phyloP scores from a whole-genome alignment of 2,329 filamentous ascomycete genomes.

The Aspergillus pseudonomiae region DNA sequence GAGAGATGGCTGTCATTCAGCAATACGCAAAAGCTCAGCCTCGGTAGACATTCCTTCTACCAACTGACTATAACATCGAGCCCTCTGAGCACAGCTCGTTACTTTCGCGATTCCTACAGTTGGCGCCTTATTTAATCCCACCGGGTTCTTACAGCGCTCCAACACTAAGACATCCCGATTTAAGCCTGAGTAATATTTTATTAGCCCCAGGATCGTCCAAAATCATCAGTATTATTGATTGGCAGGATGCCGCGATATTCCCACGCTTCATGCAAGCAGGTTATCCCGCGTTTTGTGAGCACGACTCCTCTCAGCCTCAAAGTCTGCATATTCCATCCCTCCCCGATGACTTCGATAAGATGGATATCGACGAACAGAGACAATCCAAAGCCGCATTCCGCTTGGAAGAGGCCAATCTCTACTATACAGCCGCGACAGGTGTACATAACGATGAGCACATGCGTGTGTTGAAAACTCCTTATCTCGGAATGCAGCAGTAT shows the following conservation, averaged over 20 bases:
- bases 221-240: conserved; percentile 32
- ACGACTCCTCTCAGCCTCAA: conserved; percentile 27
- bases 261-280: conserved; percentile 31
- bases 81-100: conserved; percentile 27
- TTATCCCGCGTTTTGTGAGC: conserved; percentile 31
- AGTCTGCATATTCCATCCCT: conserved; percentile 29
- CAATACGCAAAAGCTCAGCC: conserved; percentile 29
- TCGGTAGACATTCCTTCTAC: conserved; percentile 31
- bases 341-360: conserved; percentile 27
- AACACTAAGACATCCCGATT: conserved; percentile 31
- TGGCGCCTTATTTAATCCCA: conserved; percentile 26
- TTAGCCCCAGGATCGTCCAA: conserved; percentile 27
- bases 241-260: conserved; percentile 31
- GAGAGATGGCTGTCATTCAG: conserved; percentile 27
- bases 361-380: conserved; percentile 24
- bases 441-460: conserved; percentile 28
- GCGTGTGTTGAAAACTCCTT: conserved; percentile 22
- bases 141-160: conserved; percentile 17
- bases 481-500: conserved; percentile 32
- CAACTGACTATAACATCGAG: conserved; percentile 26
- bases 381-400: conserved; percentile 23
- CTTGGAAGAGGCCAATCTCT: conserved; percentile 32
- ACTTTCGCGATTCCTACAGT: conserved; percentile 27
- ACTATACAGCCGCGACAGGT: conserved; percentile 32
- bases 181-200: conserved; percentile 32